Base-by-base conservation (phyloP, 75 land plant species). In the Picea glauca region DNA sequence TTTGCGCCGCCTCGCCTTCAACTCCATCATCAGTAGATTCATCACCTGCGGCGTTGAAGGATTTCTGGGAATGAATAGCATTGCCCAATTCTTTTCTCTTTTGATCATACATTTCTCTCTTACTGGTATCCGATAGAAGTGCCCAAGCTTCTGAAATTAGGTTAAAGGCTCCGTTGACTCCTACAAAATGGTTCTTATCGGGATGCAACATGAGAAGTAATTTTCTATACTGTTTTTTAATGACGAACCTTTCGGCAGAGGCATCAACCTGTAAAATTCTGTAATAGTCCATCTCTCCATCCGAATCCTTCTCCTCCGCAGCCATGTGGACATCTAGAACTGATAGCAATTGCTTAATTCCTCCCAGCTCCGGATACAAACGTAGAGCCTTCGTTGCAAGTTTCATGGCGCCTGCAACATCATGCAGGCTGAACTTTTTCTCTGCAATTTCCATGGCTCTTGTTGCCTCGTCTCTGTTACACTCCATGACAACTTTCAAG, bases 161-260 rank as follows among this genome's bases (percentile, higher is more conserved):
- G 72, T 90, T 88, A 62, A 96, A 96, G 23, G 98, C 95, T 13
- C 96, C 98, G 61, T 93, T 92, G 60, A 96, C 96, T 21, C 98
- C 98, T 13, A 88, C 78, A 23, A 87, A 75, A 79, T 93, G 88
- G 86, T 96, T 96, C 83, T 93, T 93, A 68, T 96, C 98, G 13
- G 33, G 33, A 32, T 18, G 18, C 1, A 18, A 2, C 70, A 14
- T 18, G 5, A 11, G 33, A 31, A 64, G 3, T 5, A 33, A 38
- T 15, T 38, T 67, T 38, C 70, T 3, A 13, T 67, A 2, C 72
- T 33, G 15, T 67, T 67, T 67, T 17, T 33, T 17, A 67, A 35
- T 17, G 46, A 67, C 72, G 17, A 6, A 17, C 5, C 13, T 20
- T 32, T 67, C 43, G 17, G n/a, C n/a, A 15, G 38, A 35, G 35